Percentiles rank a stretch among this genome's conserved stretches.
phyloP scores from a whole-genome alignment of 139 green algal genomes.

The Axilococcus clingmanii region DNA sequence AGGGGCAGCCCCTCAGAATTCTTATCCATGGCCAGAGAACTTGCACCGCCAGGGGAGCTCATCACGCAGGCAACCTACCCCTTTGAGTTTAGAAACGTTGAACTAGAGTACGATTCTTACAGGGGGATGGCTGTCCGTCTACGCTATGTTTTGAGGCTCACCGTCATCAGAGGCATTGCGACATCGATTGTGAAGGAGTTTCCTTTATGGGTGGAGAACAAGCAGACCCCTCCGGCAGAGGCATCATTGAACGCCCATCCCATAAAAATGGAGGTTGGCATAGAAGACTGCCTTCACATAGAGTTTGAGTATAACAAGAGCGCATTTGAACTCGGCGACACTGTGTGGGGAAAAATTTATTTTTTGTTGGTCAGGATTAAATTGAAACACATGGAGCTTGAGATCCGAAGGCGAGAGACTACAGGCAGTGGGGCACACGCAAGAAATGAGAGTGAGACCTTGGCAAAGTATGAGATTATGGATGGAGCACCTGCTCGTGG shows the following conservation, averaged over 20 bases:
- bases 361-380: slow-evolving; percentile 98
- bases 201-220: slow-evolving; percentile 40
- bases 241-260: slow-evolving; percentile 15
- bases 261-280: slow-evolving; percentile 95
- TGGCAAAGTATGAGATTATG: slow-evolving; percentile 99
- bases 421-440: slow-evolving; percentile 60
- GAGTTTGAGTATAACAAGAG: slow-evolving; percentile 97
- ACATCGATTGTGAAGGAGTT: slow-evolving; percentile 71
- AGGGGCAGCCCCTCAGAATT: slow-evolving; percentile 79
- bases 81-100: slow-evolving; percentile 94
- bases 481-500: slow-evolving; percentile 90
- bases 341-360: slow-evolving; percentile 93
- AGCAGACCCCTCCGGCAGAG: slow-evolving; percentile 17
- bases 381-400: slow-evolving; percentile 99
- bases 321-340: slow-evolving; percentile 82
- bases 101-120: slow-evolving; percentile 97
- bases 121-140: slow-evolving; percentile 51
- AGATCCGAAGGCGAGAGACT: slow-evolving; percentile 91
- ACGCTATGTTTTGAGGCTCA: slow-evolving; percentile 81
- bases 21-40: slow-evolving; percentile 69
- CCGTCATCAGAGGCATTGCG: slow-evolving; percentile 62
- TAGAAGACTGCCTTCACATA: slow-evolving; percentile 99
- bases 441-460: slow-evolving; percentile 86
- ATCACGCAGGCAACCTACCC: slow-evolving; percentile 47
- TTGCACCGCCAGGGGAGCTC: slow-evolving; percentile 76